Conservation (phyloP, 2,329 filamentous ascomycete genomes). For the Colletotrichum limetticola region DNA sequence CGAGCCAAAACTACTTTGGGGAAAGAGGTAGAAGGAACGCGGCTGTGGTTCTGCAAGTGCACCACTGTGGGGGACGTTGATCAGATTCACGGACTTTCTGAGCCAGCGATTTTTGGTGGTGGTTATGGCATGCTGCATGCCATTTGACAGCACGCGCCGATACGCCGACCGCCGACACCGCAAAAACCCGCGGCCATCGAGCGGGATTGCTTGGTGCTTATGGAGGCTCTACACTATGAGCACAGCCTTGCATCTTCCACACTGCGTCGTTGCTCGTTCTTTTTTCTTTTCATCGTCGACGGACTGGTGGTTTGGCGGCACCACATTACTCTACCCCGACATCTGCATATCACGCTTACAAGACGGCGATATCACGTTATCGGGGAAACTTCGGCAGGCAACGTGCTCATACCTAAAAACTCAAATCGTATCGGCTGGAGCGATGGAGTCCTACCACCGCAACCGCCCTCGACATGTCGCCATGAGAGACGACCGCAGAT, state of each 20-base stretch:
- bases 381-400: conserved; percentile 35
- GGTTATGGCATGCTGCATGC: conserved; percentile 3
- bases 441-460: conserved; percentile 31
- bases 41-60: conserved; percentile 32
- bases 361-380: conserved; percentile 28
- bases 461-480: conserved; percentile 48
- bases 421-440: conserved; percentile 33
- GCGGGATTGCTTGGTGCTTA: neutral
- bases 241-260: neutral
- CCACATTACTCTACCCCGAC: conserved; percentile 15
- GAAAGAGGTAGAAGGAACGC: neutral
- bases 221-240: neutral
- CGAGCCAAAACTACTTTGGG: neutral
- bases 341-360: conserved; percentile 30
- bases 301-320: neutral
- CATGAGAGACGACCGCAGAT: conserved; percentile 54
- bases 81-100: neutral
- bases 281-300: neutral
- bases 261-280: neutral
- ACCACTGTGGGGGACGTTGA: conserved; percentile 16
- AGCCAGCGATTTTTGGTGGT: conserved; percentile 1
- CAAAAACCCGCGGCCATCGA: neutral
- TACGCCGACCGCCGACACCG: conserved; percentile 3
- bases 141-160: neutral
- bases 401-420: conserved; percentile 36